Conservation (phyloP, 2,329 filamentous ascomycete species). For the Cordyceps farinosa region DNA sequence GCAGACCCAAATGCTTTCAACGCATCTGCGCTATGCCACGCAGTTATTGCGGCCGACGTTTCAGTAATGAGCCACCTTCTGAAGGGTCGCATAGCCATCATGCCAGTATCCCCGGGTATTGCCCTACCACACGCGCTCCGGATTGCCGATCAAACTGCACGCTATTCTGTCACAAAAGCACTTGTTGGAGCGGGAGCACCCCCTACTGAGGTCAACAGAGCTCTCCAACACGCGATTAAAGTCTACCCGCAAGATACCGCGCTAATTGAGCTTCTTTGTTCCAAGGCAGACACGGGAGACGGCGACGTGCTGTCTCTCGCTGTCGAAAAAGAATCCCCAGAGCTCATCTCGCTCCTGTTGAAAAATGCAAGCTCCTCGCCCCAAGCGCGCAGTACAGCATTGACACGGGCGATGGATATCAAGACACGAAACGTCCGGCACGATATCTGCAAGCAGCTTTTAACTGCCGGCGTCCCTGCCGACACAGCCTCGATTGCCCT, state of each 20-base stretch:
- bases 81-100: constrained; percentile 34
- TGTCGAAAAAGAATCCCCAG: constrained; percentile 42
- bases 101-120: constrained; percentile 41
- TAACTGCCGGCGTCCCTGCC: constrained; percentile 44
- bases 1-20: constrained; percentile 54
- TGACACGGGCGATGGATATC: constrained; percentile 42
- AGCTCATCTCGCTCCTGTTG: constrained; percentile 47
- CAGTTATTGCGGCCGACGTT: constrained; percentile 44
- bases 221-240: constrained; percentile 48
- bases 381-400: constrained; percentile 37
- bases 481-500: constrained; percentile 47
- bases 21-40: constrained; percentile 48
- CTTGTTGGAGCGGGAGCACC: constrained; percentile 49
- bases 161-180: constrained; percentile 47
- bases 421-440: constrained; percentile 39
- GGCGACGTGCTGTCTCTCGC: constrained; percentile 47
- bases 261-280: constrained; percentile 43
- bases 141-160: constrained; percentile 48
- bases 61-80: constrained; percentile 50
- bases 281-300: constrained; percentile 47
- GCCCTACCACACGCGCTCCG: constrained; percentile 52
- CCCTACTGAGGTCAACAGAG: constrained; percentile 46
- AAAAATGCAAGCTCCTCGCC: constrained; percentile 32
- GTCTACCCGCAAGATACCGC: constrained; percentile 46
- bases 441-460: constrained; percentile 42